Evolutionary conservation across 1,139 yeast species (phyloP).

Genomic region (Yamadazyma diddensiae): DNA sequence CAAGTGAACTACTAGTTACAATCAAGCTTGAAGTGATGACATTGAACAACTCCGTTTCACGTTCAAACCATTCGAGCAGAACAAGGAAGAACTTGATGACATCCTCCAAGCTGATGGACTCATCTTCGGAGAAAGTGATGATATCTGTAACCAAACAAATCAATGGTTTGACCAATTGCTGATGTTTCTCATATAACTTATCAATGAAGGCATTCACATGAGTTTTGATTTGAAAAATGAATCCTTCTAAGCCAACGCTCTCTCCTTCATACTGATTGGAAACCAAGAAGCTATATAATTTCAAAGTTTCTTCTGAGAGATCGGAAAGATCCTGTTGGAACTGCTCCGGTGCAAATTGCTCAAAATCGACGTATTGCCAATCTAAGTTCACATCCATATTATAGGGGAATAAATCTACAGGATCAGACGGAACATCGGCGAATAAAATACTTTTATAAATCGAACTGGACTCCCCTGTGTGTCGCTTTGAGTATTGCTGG

Average conservation of each 20-base stretch:
- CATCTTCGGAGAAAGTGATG: conserved; percentile 11
- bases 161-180: conserved; percentile 2
- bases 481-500: neutral
- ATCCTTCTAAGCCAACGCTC: conserved; percentile 4
- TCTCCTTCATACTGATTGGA: conserved; percentile 12
- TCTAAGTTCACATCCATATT: neutral
- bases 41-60: neutral
- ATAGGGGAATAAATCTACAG: neutral
- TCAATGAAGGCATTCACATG: conserved; percentile 5
- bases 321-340: conserved; percentile 7
- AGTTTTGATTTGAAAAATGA: conserved; percentile 2
- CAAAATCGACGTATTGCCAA: neutral
- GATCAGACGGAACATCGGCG: neutral
- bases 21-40: conserved; percentile 3
- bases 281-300: conserved; percentile 10
- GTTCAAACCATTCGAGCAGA: conserved; percentile 1
- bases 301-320: conserved; percentile 4
- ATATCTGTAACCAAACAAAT: conserved; percentile 13
- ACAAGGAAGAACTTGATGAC: conserved; percentile 2
- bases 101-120: conserved; percentile 1
- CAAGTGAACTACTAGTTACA: conserved; percentile 5
- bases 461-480: neutral
- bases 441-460: neutral
- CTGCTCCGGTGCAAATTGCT: conserved; percentile 5
- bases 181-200: neutral